Conservation (phyloP, 257 asterid species). For the Lycium ferocissimum region DNA sequence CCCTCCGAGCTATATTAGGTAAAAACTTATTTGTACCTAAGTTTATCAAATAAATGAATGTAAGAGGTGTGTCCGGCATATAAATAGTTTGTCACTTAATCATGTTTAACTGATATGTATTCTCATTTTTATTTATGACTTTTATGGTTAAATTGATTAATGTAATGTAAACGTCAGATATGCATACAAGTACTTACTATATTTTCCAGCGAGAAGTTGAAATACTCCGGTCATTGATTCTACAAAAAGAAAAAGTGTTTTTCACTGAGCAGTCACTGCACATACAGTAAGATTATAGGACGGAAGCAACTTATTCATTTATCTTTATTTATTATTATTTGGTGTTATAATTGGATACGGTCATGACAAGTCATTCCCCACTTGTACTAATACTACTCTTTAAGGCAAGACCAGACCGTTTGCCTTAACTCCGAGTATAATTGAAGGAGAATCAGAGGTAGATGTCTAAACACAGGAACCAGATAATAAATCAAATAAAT, state of each 20-base stretch:
- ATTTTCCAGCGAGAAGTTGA: too few relatives aligned
- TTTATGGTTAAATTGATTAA: too few relatives aligned
- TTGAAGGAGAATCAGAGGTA: background rate
- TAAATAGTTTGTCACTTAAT: too few relatives aligned
- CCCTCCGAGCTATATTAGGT: background rate
- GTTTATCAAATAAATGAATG: too few relatives aligned
- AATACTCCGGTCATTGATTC: too few relatives aligned
- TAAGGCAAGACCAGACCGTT: background rate
- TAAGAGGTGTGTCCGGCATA: background rate
- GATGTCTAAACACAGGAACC: background rate
- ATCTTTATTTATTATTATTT: background rate
- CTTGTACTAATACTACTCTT: background rate
- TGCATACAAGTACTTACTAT: too few relatives aligned
- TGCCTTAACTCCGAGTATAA: background rate
- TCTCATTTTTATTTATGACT: too few relatives aligned
- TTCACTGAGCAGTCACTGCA: background rate
- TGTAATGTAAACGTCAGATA: too few relatives aligned
- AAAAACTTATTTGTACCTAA: too few relatives aligned
- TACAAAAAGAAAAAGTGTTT: too few relatives aligned
- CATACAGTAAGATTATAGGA: background rate
- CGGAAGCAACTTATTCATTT: background rate
- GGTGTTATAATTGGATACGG: background rate
- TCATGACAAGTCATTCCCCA: background rate
- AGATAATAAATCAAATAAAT: background rate
- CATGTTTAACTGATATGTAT: too few relatives aligned